Evolutionary conservation across 495 filamentous ascomycete genomes (phyloP), one percentile per base, ranked within the genome.

Genomic region (Amphirosellinia nigrospora): DNA sequence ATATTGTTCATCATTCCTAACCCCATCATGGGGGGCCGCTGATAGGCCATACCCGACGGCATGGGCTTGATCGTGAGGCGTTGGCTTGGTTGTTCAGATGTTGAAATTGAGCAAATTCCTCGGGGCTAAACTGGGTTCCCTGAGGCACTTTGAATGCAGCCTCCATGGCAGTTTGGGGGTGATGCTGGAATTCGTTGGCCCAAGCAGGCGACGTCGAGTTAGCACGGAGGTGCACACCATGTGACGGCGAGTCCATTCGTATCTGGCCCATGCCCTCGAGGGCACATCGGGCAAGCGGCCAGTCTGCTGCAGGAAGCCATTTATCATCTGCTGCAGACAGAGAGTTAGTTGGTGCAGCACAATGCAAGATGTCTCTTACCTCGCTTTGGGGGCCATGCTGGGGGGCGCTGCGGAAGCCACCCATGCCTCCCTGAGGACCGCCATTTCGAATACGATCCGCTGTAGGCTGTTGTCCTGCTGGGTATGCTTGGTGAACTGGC

Each of bases 401-500:
- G 26, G 78, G 66, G n/a, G 76, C 70, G 71, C 76, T 83, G 50
- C 83, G 75, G 65, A 86, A 86, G 73, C 81, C 80, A 58, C 79
- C 79, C 34, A 80, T 71, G 32, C 72, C 67, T 52, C 75, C 78
- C 64, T 77, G 87, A 1, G 91, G 88, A 34, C 89, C 89, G 64
- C 90, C 82, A 72, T 92, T 92, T 43, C 90, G 89, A 69, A 98
- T 84, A 46, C 96, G 85, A 80, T 99, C 96, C 94, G 87, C 79
- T 98, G 95, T 64, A 97, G 86, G 34, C 91, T 93, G 82, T 94
- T 97, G 84, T 98, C 96, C 83, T 97, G 93, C 74, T 93, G 90
- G 63, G 94, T 92, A 78, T 97, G 93, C 79, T 98, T 99, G 36
- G 92, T 91, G 79, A 99, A 97, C 86, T 98, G 96, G 75, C 91